A percentile compares a stretch with the other conserved stretches of the same genome.
These are phyloP conservation scores for Macadamia tetraphylla DNA, from an alignment of 164 flowering plant species.

Conservation along the genomic window DNA sequence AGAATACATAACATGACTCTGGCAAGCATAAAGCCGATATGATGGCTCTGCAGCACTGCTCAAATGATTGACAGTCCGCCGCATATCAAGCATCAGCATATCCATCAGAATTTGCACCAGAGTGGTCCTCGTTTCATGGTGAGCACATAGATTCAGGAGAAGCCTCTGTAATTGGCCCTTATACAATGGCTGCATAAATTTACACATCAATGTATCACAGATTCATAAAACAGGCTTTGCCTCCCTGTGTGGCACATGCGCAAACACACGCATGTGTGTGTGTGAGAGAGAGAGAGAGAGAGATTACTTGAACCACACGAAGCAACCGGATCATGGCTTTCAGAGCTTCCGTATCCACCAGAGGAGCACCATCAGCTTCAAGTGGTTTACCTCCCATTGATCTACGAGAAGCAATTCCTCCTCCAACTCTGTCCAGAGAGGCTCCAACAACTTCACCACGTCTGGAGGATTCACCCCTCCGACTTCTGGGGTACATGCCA, in stretches of 20 bases:
- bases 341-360: constrained; percentile 74
- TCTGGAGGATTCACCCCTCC: constrained; percentile 90
- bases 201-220: neutral
- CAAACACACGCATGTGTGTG: neutral
- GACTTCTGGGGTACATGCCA: constrained; percentile 85
- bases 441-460: constrained; percentile 65
- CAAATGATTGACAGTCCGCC: constrained; percentile 27
- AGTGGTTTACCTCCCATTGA: constrained; percentile 56
- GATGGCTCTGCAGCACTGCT: constrained; percentile 46
- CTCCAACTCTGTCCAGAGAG: constrained; percentile 57
- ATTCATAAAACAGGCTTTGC: no score
- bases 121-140: constrained; percentile 63
- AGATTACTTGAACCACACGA: constrained; percentile 83
- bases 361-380: constrained; percentile 92
- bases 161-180: constrained; percentile 88
- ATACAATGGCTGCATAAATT: constrained; percentile 71
- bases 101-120: constrained; percentile 78
- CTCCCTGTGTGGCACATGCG: no score
- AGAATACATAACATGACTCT: constrained; percentile 76
- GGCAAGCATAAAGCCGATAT: constrained; percentile 83
- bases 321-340: constrained; percentile 83
- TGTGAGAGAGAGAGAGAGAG: neutral
- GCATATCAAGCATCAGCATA: constrained; percentile 74
- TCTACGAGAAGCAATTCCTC: constrained; percentile 56
- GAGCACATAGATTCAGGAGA: constrained; percentile 82